A percentile compares a stretch with the other conserved stretches of the same genome.
These are phyloP conservation scores for Colletotrichum truncatum DNA, from an alignment of 2,329 filamentous ascomycete species.

Conservation along the genomic window DNA sequence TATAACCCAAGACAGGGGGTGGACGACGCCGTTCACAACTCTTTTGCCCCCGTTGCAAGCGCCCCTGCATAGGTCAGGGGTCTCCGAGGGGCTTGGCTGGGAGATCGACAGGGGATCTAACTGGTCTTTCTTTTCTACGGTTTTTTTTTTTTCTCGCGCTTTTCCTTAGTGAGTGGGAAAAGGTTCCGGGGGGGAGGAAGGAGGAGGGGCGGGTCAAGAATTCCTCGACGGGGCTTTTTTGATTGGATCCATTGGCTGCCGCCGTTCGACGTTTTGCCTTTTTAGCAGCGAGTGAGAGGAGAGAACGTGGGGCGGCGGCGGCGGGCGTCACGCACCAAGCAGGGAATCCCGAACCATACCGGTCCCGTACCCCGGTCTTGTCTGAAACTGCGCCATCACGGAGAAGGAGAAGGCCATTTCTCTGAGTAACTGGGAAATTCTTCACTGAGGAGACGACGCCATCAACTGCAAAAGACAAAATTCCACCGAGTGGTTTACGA, in stretches of 20 bases:
- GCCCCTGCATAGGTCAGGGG: conserved; percentile 26
- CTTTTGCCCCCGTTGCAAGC: background rate
- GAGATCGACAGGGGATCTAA: conserved; percentile 14
- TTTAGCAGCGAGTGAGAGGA: background rate
- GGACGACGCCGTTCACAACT: background rate
- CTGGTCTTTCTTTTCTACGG: background rate
- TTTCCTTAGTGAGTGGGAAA: background rate
- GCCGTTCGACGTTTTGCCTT: background rate
- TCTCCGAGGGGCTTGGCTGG: background rate
- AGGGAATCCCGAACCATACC: conserved; percentile 10
- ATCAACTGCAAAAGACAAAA: background rate
- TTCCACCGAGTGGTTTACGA: background rate
- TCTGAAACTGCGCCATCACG: conserved; percentile 29
- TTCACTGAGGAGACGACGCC: background rate
- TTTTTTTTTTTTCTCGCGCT: background rate
- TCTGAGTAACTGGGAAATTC: conserved; percentile 1
- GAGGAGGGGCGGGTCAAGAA: conserved; percentile 1
- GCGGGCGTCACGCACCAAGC: conserved; percentile 4
- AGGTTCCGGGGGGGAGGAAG: too few species aligned
- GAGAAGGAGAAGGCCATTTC: conserved; percentile 1
- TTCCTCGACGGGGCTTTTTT: conserved; percentile 6
- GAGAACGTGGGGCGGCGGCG: background rate
- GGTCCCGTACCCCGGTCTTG: conserved; percentile 13
- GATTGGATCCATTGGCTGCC: conserved; percentile 4
- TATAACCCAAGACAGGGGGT: background rate